Evolutionary conservation across 192 early-diverging fungal genomes (phyloP).

Genomic region (Diversispora epigaea): DNA sequence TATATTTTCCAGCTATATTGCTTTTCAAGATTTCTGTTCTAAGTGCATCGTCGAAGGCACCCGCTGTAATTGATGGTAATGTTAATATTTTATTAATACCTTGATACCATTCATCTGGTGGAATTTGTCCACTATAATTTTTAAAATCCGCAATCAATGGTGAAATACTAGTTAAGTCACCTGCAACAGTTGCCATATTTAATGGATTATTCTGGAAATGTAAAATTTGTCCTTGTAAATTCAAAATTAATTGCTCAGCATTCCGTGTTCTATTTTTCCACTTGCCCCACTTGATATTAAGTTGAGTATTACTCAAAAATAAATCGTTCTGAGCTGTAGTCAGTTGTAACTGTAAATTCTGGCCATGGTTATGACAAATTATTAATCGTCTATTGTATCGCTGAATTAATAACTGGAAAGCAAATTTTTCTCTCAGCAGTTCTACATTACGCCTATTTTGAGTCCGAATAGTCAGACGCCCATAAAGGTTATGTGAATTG

Average conservation of each 20-base stretch:
- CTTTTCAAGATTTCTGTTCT: slow-evolving; percentile 21
- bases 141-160: too few relatives aligned
- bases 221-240: slow-evolving; percentile 9
- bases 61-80: not conserved
- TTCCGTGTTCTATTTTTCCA: not conserved
- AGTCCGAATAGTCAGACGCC: not conserved
- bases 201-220: slow-evolving; percentile 16
- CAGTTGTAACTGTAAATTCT: too few relatives aligned
- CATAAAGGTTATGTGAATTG: not conserved
- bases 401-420: not conserved
- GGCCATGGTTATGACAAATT: too few relatives aligned
- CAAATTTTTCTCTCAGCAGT: not conserved
- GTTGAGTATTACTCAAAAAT: too few relatives aligned
- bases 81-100: too few relatives aligned
- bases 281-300: too few relatives aligned
- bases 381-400: too few relatives aligned
- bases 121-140: too few relatives aligned
- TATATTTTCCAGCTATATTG: slow-evolving; percentile 27
- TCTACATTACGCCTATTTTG: not conserved
- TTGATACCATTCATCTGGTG: too few relatives aligned
- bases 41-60: not conserved
- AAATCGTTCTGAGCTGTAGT: too few relatives aligned
- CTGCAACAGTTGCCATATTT: too few relatives aligned
- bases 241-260: not conserved
- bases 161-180: too few relatives aligned